Percentiles rank a stretch among this genome's conserved stretches.
These are phyloP conservation scores for Trichophyton verrucosum DNA, from an alignment of 2,329 filamentous ascomycete genomes.

Conservation along the genomic window DNA sequence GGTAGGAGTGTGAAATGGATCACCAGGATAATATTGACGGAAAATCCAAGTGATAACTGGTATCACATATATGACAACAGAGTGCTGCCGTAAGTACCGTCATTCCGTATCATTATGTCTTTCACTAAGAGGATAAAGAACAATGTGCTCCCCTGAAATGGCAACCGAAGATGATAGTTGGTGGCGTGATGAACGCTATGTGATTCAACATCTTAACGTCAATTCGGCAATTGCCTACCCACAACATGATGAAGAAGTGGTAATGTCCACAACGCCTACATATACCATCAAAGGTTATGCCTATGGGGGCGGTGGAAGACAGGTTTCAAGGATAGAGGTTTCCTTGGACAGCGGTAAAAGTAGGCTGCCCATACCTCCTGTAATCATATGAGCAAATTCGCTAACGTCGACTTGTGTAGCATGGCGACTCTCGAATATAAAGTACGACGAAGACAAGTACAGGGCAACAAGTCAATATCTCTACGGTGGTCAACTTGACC, in stretches of 20 bases:
- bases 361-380: conserved; percentile 13
- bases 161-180: conserved; percentile 59
- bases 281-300: conserved; percentile 72
- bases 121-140: conserved; percentile 30
- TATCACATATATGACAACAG: conserved; percentile 92
- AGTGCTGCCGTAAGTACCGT: conserved; percentile 51
- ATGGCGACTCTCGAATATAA: conserved; percentile 65
- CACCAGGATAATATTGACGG: conserved; percentile 65
- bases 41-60: conserved; percentile 76
- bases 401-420: conserved; percentile 21
- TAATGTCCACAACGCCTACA: conserved; percentile 35
- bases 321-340: conserved; percentile 70
- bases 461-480: conserved; percentile 51
- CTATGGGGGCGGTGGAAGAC: conserved; percentile 74
- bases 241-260: conserved; percentile 59
- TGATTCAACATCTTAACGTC: conserved; percentile 81
- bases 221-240: conserved; percentile 76
- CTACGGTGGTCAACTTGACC: conserved; percentile 65
- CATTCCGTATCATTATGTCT: conserved; percentile 1
- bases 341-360: conserved; percentile 68
- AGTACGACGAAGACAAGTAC: conserved; percentile 78
- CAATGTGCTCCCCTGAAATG: conserved; percentile 70
- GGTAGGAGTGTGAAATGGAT: conserved; percentile 91
- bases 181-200: conserved; percentile 84
- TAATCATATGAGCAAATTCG: background rate